A percentile compares a stretch with the other conserved stretches of the same genome.
Evolutionary conservation across 768 basidiomycete species (phyloP).

Genomic region (Krasilnikovozyma curviuscula): DNA sequence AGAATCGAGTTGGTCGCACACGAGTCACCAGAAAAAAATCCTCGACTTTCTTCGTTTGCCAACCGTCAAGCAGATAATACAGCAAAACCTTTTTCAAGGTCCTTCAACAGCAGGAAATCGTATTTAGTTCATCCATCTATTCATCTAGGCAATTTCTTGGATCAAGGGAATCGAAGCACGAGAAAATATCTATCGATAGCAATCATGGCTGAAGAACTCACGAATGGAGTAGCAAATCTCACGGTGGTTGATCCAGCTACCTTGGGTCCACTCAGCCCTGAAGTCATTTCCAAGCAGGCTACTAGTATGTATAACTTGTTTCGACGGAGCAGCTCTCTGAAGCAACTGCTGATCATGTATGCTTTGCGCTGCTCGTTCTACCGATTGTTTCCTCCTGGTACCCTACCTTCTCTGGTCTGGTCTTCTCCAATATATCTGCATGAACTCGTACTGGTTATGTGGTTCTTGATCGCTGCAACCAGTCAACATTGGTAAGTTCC

Average conservation of each 20-base stretch:
- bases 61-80: no score
- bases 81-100: no score
- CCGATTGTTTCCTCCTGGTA: not conserved
- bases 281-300: slow-evolving; percentile 45
- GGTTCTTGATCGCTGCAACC: not conserved
- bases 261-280: slow-evolving; percentile 18
- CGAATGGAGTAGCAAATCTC: not conserved
- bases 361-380: not conserved
- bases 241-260: slow-evolving; percentile 7
- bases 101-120: no score
- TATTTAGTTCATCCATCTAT: no score
- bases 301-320: slow-evolving; percentile 31
- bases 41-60: no score
- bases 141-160: no score
- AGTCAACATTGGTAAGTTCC: slow-evolving; percentile 10
- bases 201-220: slow-evolving; percentile 4
- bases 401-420: slow-evolving; percentile 1
- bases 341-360: not conserved
- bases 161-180: no score
- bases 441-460: not conserved
- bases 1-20: no score
- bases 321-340: not conserved
- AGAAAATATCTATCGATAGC: no score
- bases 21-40: no score
- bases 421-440: not conserved